Conservation (phyloP, 176 grass and related monocot genomes). For the Guadua angustifolia region DNA sequence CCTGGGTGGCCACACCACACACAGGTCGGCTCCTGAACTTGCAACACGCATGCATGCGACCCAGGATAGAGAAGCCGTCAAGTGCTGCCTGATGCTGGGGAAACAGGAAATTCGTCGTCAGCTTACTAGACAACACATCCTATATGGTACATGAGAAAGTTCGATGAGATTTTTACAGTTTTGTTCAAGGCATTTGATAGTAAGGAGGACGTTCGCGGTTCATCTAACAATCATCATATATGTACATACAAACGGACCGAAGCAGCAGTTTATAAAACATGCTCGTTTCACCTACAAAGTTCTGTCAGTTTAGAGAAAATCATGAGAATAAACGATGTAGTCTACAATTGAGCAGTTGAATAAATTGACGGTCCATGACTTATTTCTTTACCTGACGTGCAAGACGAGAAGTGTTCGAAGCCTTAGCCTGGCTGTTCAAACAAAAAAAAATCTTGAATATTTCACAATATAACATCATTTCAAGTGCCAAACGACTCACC, state of each 20-base stretch:
- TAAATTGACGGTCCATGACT: neutral
- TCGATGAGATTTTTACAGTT: neutral
- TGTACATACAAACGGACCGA: neutral
- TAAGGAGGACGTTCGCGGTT: neutral
- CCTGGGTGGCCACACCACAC: constrained; percentile 21
- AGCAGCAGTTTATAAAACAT: neutral
- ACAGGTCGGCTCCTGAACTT: neutral
- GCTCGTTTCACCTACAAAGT: neutral
- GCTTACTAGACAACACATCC: constrained; percentile 11
- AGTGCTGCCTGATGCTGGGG: constrained; percentile 29
- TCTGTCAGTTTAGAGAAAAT: neutral
- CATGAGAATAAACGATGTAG: neutral
- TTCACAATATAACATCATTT: constrained; percentile 10
- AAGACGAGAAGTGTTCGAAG: constrained; percentile 5
- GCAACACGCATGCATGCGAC: constrained; percentile 32
- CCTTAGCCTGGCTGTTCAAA: neutral
- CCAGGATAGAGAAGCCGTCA: constrained; percentile 16
- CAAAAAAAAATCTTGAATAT: neutral
- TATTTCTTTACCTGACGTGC: constrained; percentile 13
- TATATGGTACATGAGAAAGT: neutral
- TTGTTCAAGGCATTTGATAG: neutral
- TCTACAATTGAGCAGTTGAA: neutral
- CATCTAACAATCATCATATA: neutral
- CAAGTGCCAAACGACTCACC: constrained; percentile 15
- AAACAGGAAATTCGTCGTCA: constrained; percentile 31